Conservation (phyloP, 805 yeast species). For the Pichia thaimueangensis region DNA sequence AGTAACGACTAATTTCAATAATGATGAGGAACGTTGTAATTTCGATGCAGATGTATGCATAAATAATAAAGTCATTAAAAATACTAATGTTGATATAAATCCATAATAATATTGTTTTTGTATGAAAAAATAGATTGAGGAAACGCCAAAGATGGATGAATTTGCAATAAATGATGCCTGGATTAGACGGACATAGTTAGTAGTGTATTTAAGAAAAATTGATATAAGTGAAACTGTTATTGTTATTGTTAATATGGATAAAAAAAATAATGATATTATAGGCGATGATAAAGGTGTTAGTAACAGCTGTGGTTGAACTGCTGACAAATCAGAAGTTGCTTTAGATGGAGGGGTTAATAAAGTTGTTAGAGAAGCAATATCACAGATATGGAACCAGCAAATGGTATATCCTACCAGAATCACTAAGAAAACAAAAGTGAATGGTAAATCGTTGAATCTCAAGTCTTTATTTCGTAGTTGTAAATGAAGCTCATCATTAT, state of each 20-base stretch:
- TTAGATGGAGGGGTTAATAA: background rate
- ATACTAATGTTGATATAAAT: background rate
- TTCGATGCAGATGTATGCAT: background rate
- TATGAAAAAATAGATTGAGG: background rate
- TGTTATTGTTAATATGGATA: background rate
- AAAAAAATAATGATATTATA: background rate
- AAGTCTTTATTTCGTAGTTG: no score
- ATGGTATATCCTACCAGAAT: no score
- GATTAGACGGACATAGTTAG: background rate
- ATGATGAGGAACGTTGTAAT: background rate
- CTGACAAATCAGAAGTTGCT: no score
- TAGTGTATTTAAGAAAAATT: background rate
- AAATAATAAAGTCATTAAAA: background rate
- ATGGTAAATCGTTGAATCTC: no score
- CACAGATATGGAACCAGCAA: conserved; percentile 38
- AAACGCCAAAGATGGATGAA: background rate
- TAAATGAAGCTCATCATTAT: no score
- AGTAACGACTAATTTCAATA: background rate
- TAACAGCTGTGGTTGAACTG: no score
- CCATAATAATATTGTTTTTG: background rate
- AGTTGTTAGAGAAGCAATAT: conserved; percentile 44
- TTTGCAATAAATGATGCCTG: background rate
- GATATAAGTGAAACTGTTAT: background rate
- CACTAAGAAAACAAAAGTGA: no score
- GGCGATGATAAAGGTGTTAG: background rate